A percentile compares a stretch with the other conserved stretches of the same genome.
phyloP scores from a whole-genome alignment of 1,284 basidiomycete genomes.

The Heterobasidion irregulare region DNA sequence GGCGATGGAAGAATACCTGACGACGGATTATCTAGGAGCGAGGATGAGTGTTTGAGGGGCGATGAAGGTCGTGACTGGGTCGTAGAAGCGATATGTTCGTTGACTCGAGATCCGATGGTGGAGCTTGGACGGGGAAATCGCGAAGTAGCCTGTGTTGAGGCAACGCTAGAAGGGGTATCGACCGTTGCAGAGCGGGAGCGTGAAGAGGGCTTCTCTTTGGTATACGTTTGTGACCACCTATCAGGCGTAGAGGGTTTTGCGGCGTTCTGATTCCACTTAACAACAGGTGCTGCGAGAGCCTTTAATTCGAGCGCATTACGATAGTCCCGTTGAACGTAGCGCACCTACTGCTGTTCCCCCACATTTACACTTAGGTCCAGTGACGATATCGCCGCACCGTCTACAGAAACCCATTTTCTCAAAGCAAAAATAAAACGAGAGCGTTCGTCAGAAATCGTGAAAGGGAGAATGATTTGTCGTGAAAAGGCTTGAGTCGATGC shows the following conservation, averaged over 20 bases:
- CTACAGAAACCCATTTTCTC: conserved; percentile 67
- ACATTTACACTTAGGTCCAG: conserved; percentile 62
- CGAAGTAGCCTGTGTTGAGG: conserved; percentile 24
- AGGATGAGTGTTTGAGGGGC: conserved; percentile 41
- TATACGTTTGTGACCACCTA: conserved; percentile 71
- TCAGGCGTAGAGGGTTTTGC: conserved; percentile 40
- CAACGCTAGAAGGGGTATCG: conserved; percentile 5
- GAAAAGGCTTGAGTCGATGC: too few species aligned
- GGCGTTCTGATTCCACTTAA: conserved; percentile 51
- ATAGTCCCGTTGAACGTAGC: conserved; percentile 7
- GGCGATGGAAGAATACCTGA: conserved; percentile 56
- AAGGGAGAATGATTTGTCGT: neutral
- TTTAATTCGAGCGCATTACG: conserved; percentile 2
- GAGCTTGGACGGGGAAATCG: conserved; percentile 40
- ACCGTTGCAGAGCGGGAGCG: conserved; percentile 9
- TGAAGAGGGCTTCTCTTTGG: conserved; percentile 30
- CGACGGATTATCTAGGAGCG: conserved; percentile 33
- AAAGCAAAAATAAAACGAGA: neutral
- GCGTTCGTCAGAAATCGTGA: neutral
- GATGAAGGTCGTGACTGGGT: conserved; percentile 43
- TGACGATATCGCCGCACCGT: conserved; percentile 72
- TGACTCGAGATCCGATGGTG: conserved; percentile 37
- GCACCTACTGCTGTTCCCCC: conserved; percentile 68
- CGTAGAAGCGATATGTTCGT: conserved; percentile 48
- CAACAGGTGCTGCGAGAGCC: conserved; percentile 45